These are phyloP conservation scores for Candida mattraensis DNA, from an alignment of 805 yeast species.

Conservation along the genomic window DNA sequence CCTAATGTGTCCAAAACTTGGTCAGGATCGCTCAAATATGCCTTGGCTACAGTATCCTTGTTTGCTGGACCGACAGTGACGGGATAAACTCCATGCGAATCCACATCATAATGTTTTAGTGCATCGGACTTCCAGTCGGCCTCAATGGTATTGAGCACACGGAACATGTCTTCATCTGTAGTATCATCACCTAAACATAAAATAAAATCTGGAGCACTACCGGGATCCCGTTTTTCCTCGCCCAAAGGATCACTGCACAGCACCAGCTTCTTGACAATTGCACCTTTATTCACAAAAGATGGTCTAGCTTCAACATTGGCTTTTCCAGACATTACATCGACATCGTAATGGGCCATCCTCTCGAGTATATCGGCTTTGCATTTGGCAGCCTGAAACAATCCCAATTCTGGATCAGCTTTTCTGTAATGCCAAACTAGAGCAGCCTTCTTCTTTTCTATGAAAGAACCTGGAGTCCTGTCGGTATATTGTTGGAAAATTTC, in stretches of 20 bases:
- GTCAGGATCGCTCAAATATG: constrained; percentile 79
- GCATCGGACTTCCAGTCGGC: constrained; percentile 45
- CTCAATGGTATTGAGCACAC: constrained; percentile 66
- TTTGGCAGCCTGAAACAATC: constrained; percentile 78
- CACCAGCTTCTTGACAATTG: constrained; percentile 81
- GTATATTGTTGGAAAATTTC: constrained; percentile 74
- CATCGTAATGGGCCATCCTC: constrained; percentile 65
- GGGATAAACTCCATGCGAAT: constrained; percentile 68
- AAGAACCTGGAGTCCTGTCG: constrained; percentile 87
- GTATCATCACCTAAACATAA: constrained; percentile 93
- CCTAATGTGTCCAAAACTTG: constrained; percentile 87
- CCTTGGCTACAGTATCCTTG: constrained; percentile 78
- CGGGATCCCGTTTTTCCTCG: constrained; percentile 21
- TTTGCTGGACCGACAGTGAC: constrained; percentile 93
- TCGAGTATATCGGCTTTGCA: constrained; percentile 62
- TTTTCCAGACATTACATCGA: constrained; percentile 96
- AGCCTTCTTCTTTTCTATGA: constrained; percentile 83
- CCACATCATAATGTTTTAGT: constrained; percentile 44
- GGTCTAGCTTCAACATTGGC: constrained; percentile 99
- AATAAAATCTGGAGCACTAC: constrained; percentile 74
- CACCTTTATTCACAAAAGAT: constrained; percentile 92
- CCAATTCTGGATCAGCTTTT: constrained; percentile 90
- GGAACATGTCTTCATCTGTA: constrained; percentile 98
- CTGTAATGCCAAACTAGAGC: constrained; percentile 99
- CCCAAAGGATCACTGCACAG: constrained; percentile 57